Evolutionary conservation across 1,284 basidiomycete species (phyloP).

Genomic region (Xerocomus amazonicus): DNA sequence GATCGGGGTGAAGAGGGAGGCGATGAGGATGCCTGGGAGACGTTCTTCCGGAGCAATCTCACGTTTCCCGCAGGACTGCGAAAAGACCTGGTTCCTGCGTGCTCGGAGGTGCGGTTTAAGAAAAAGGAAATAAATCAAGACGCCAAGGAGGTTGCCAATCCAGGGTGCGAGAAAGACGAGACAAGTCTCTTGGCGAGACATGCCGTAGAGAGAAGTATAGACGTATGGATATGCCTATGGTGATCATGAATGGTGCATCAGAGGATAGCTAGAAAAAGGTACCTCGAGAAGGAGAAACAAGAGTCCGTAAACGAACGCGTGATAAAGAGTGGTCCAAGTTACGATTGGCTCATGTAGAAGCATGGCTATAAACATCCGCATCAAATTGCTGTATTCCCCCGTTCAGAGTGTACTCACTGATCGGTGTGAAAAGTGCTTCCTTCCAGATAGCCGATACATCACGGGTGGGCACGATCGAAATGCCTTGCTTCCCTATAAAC

Average conservation of each 20-base stretch:
- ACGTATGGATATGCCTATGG: slow-evolving; percentile 25
- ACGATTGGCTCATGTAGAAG: slow-evolving; percentile 27
- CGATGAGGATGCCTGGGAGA: slow-evolving; percentile 25
- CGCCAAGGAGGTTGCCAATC: slow-evolving; percentile 24
- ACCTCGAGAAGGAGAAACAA: slow-evolving; percentile 29
- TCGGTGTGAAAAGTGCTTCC: slow-evolving; percentile 18
- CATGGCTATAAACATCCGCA: slow-evolving; percentile 18
- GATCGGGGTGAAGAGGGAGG: slow-evolving; percentile 22
- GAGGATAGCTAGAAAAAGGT: neutral
- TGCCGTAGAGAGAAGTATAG: slow-evolving; percentile 18
- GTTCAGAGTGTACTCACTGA: slow-evolving; percentile 15
- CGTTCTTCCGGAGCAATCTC: slow-evolving; percentile 24
- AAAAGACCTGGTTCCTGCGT: neutral
- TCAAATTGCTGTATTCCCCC: neutral
- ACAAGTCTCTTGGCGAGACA: slow-evolving; percentile 25
- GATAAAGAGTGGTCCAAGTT: slow-evolving; percentile 28
- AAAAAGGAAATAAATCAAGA: slow-evolving; percentile 21
- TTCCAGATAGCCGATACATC: slow-evolving; percentile 14
- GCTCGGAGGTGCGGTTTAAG: slow-evolving; percentile 17
- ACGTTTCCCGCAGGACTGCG: slow-evolving; percentile 5
- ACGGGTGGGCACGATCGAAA: neutral
- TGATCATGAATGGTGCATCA: neutral
- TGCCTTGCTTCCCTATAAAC: slow-evolving; percentile 6
- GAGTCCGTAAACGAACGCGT: slow-evolving; percentile 28
- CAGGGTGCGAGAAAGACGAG: slow-evolving; percentile 27